Evolutionary conservation across 2,329 filamentous ascomycete species (phyloP).

Genomic region (Phaeomoniella chlamydospora): DNA sequence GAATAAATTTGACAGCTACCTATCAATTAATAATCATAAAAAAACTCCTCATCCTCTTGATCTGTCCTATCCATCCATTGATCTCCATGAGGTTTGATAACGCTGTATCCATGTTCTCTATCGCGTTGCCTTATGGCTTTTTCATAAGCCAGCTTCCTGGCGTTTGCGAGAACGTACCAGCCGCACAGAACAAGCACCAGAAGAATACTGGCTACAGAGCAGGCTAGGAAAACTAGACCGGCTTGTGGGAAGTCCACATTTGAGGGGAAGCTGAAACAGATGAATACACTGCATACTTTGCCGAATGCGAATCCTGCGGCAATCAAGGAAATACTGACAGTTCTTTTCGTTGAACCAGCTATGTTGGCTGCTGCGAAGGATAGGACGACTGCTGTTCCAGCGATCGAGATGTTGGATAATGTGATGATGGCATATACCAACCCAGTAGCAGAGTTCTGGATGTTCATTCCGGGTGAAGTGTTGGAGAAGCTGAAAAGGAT

Average conservation of each 20-base stretch:
- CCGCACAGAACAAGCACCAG: neutral
- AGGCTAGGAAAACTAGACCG: neutral
- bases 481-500: neutral
- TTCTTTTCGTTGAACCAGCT: neutral
- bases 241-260: neutral
- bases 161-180: neutral
- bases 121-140: neutral
- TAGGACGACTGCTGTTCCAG: neutral
- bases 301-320: neutral
- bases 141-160: neutral
- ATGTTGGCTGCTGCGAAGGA: neutral
- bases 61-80: constrained; percentile 1
- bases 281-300: neutral
- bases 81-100: constrained; percentile 1
- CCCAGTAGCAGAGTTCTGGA: neutral
- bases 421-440: neutral
- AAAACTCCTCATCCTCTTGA: constrained; percentile 4
- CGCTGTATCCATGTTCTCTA: neutral
- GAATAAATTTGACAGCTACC: too few species aligned
- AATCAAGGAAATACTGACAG: neutral
- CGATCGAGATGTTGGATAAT: neutral
- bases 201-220: neutral
- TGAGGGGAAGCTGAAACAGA: neutral
- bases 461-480: neutral
- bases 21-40: constrained; percentile 12